Base-by-base conservation (phyloP, 108 stramenopile species). In the Nitzschia sp. region DNA sequence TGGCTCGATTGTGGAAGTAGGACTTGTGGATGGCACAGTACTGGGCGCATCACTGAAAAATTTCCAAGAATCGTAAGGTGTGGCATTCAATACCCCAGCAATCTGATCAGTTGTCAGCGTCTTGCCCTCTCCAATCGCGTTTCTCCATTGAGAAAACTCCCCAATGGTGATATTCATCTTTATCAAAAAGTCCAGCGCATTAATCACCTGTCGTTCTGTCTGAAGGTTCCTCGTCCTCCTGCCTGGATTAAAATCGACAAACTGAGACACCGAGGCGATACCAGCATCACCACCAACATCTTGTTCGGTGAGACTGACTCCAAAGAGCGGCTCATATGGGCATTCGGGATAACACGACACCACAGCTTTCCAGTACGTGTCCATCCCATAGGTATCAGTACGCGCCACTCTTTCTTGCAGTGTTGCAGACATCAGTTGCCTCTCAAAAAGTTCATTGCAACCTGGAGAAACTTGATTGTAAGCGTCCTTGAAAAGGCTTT, bases 291-390 rank as follows among this genome's bases (percentile, higher is more conserved):
- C 48, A 41, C 38, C 31, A 32, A 34, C 57, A 1, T 6, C 2
- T 22, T 8, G 29, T 25, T 64, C 48, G 15, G 38, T 45, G 17
- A 64, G 13, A 0, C 27, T 50, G 1, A 2, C 32, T 1, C 63
- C 63, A 52, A 64, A 64, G 17, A 64, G 48, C 3, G 63, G 63
- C 9, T 64, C 63, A 50, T 19, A 32, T 1, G 63, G 63, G 23
- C 63, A 64, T 6, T 29, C 2, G 16, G 63, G 63, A 52, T 30
- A 64, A 25, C 63, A 64, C 8, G 63, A 64, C 1, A 64, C 48
- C 19, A n/a, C 50, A 15, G 50, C 28, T 31, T 17, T 52, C 63
- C 63, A 64, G 28, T 48, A 64, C 8, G 63, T 64, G 16, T 64
- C 35, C 30, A 64, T 30, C 17, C 63, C 63, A 45, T 45, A 62